Conservation (phyloP, 495 filamentous ascomycete genomes). For the Aspergillus steynii region DNA sequence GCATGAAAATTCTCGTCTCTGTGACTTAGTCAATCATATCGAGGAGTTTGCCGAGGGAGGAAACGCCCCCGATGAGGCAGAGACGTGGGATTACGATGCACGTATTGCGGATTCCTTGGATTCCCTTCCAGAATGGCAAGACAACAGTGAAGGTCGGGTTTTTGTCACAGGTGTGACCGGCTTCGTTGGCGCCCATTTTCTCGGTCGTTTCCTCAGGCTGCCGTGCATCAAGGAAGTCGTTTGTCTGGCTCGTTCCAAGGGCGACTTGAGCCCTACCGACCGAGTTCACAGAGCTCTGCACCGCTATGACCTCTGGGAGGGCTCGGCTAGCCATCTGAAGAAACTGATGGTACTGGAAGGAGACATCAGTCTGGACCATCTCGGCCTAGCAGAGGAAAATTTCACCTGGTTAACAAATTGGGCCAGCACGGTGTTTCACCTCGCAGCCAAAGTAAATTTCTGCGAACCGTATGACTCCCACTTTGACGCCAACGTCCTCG, state of each 20-base stretch:
- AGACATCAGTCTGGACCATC: conserved; percentile 5
- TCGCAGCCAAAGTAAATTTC: conserved; percentile 23
- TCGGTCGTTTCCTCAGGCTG: conserved; percentile 1
- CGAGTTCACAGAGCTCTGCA: conserved; percentile 7
- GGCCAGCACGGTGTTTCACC: conserved; percentile 19
- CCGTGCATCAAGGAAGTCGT: conserved; percentile 14
- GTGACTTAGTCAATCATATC: not conserved
- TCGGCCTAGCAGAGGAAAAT: conserved; percentile 4
- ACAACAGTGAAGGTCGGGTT: not conserved
- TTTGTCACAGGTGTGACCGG: conserved; percentile 3
- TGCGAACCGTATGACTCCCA: conserved; percentile 20
- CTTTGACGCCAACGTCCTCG: conserved; percentile 18
- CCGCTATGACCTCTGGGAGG: conserved; percentile 13
- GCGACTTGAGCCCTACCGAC: not conserved
- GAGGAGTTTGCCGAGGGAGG: not conserved
- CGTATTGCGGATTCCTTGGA: not conserved
- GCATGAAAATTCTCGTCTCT: not conserved
- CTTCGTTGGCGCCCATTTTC: conserved; percentile 7
- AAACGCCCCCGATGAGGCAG: not conserved
- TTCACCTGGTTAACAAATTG: conserved; percentile 13
- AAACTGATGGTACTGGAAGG: conserved; percentile 19
- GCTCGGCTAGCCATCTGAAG: not conserved
- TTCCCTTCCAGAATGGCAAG: conserved; percentile 1
- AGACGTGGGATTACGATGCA: not conserved
- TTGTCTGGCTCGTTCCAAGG: conserved; percentile 13